Percentiles rank a stretch among this genome's conserved stretches.
phyloP scores from a whole-genome alignment of 2,329 filamentous ascomycete genomes.

The Ophiostoma fasciatum region DNA sequence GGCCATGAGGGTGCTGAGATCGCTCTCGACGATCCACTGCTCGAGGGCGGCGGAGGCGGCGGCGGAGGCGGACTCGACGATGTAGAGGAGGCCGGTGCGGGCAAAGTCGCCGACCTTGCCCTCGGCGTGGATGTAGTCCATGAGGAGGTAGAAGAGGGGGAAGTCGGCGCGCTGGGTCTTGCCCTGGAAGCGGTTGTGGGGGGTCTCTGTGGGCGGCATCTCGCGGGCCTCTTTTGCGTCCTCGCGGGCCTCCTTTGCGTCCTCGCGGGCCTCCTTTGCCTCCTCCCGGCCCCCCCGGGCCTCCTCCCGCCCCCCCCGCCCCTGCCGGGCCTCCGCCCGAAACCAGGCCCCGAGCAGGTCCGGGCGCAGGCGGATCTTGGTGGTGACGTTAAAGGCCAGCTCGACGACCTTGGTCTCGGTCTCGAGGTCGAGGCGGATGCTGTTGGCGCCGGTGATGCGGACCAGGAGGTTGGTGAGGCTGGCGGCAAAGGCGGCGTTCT shows the following conservation, averaged over 20 bases:
- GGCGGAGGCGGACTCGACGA: conserved; percentile 85
- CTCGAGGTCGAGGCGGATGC: conserved; percentile 58
- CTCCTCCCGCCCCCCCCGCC: no score
- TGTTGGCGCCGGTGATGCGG: conserved; percentile 59
- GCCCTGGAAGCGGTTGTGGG: conserved; percentile 73
- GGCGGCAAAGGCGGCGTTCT: conserved; percentile 70
- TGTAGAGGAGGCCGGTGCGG: conserved; percentile 81
- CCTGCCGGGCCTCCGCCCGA: no score
- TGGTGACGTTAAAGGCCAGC: conserved; percentile 86
- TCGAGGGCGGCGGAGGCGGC: conserved; percentile 71
- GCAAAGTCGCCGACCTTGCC: conserved; percentile 93
- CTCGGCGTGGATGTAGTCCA: conserved; percentile 94
- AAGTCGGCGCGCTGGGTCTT: conserved; percentile 85
- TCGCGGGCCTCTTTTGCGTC: conserved; percentile 19
- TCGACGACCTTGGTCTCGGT: conserved; percentile 85
- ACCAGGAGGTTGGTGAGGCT: conserved; percentile 78
- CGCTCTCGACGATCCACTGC: conserved; percentile 94
- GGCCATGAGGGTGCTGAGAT: conserved; percentile 92
- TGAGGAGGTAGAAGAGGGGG: conserved; percentile 84
- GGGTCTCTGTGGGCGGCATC: no score
- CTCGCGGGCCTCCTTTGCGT: not conserved
- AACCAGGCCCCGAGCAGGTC: conserved; percentile 87
- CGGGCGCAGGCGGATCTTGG: conserved; percentile 85
- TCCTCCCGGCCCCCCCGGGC: no score
- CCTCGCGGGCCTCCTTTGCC: conserved; percentile 43